phyloP scores from a whole-genome alignment of 163 green algal species.

The Scenedesmus sp. region DNA sequence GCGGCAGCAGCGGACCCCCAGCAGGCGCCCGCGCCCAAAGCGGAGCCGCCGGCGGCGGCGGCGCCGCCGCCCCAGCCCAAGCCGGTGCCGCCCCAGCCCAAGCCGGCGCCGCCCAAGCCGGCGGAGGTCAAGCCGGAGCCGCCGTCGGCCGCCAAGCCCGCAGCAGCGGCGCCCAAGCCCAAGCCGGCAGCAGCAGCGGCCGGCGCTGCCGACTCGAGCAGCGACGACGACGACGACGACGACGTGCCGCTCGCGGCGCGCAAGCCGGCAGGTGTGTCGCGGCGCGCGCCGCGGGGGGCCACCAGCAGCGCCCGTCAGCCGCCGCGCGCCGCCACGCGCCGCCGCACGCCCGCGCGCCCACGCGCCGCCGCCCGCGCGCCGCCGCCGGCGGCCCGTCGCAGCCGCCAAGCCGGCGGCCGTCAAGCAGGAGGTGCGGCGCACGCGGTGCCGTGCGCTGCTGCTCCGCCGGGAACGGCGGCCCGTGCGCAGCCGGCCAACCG shows the following conservation, averaged over 20 bases:
- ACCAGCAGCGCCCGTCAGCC: too few species aligned
- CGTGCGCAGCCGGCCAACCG: too few species aligned
- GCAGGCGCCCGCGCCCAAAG: not conserved
- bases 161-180: not conserved
- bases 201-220: not conserved
- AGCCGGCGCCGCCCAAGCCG: conserved; percentile 24
- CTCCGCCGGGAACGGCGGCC: too few species aligned
- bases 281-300: too few species aligned
- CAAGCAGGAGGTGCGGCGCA: too few species aligned
- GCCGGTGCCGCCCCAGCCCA: conserved; percentile 2
- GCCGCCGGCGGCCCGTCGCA: too few species aligned
- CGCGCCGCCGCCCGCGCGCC: too few species aligned
- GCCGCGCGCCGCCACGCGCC: too few species aligned
- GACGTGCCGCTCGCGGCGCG: not conserved
- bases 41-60: not conserved
- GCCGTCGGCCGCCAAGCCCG: conserved; percentile 17
- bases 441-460: too few species aligned
- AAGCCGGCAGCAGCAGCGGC: not conserved
- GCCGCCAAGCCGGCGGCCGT: too few species aligned
- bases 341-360: too few species aligned
- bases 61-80: not conserved
- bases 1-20: not conserved
- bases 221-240: conserved; percentile 13
- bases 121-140: conserved; percentile 33
- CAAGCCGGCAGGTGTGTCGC: conserved; percentile 3